These are phyloP conservation scores for Trichoderma sp. DNA, from an alignment of 2,329 filamentous ascomycete genomes.

Conservation along the genomic window DNA sequence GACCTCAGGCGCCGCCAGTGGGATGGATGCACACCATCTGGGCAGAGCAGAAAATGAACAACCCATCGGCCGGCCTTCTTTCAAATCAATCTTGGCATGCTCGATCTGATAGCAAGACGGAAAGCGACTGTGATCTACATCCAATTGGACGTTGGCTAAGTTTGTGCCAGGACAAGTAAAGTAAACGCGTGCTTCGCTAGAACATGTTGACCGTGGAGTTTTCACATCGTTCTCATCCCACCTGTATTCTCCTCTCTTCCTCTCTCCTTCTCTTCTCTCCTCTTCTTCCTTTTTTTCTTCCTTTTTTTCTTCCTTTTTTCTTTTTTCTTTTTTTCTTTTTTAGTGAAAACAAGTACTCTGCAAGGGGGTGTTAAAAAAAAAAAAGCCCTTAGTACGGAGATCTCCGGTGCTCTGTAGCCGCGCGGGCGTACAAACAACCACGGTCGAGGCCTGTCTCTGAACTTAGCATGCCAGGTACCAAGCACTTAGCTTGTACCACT, in stretches of 20 bases:
- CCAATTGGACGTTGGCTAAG: neutral
- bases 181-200: neutral
- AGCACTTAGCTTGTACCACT: neutral
- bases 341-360: neutral
- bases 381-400: neutral
- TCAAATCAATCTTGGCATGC: conserved; percentile 1
- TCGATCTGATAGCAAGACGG: conserved; percentile 3
- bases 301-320: neutral
- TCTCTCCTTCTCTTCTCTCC: neutral
- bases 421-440: neutral
- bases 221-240: neutral
- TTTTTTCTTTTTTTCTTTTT: neutral
- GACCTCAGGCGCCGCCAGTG: neutral
- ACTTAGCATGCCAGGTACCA: neutral
- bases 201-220: neutral
- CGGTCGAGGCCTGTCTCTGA: conserved; percentile 5
- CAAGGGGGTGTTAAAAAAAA: neutral
- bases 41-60: neutral
- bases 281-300: too few relatives aligned
- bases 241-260: neutral
- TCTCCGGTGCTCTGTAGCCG: neutral
- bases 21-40: neutral
- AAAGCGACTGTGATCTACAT: neutral
- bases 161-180: neutral
- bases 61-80: neutral